Evolutionary conservation across 257 asterid species (phyloP), one percentile per base, ranked within the genome.

Genomic region (Solanum habrochaites): DNA sequence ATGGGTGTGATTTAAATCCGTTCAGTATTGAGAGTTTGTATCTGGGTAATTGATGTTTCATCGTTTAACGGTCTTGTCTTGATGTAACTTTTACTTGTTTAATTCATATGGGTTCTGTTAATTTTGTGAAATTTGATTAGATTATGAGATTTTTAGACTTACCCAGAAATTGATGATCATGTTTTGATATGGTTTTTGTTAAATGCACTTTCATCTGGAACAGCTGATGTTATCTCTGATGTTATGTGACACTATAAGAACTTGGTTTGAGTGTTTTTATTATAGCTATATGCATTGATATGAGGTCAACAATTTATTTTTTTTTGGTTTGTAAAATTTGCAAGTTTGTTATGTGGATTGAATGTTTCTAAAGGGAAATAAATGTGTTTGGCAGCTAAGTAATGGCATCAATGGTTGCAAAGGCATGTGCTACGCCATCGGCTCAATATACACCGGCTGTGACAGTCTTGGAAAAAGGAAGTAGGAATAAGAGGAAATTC

Each of bases 401-500:
- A 58, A 97, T 97, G 99, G 98, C 94, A 87, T 94, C 98, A 64
- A 89, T 90, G 95, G 97, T 93, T 83, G 94, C 95, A 3, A 92
- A 95, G 92, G 92, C 94, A 83, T 93, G 97, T 89, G 90, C 91
- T 87, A 92, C 87, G 13, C 78, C 87, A n/a, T 45, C 98, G 87
- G 90, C 92, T 87, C 98, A 92, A 92, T 92, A 93, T 90, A 87
- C 92, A 21, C 94, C 96, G 10, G 89, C 88, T 47, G 85, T 94
- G 94, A 89, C 90, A 14, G 90, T 92, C 64, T 94, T 92, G 90
- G 98, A 93, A 85, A 97, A 94, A 86, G 99, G 94, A 49, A 95
- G 98, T 81, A 89, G 99, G 93, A 97, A 97, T 87, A 97, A 97
- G 91, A 91, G 99, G 87, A 97, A 97, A 88, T 97, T 96, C 91